phyloP scores from a whole-genome alignment of 75 land plant genomes.

The Selaginella tamariscina region DNA sequence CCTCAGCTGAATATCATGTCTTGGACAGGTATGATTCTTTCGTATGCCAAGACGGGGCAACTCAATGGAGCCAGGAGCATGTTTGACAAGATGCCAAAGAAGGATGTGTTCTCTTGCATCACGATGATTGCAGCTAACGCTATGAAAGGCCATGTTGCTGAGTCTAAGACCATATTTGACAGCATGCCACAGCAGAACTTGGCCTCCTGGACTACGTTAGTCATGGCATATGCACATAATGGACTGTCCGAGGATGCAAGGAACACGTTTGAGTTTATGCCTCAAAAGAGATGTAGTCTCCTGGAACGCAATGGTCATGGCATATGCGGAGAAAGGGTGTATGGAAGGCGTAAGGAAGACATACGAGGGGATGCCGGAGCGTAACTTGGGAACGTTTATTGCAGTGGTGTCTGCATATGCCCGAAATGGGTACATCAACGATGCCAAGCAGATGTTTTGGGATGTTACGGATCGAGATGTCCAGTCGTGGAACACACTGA shows the following conservation, averaged over 20 bases:
- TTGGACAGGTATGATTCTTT: background rate
- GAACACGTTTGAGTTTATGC: background rate
- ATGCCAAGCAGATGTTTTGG: background rate
- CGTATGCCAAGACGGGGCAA: background rate
- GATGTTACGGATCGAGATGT: background rate
- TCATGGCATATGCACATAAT: background rate
- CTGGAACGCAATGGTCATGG: constrained; percentile 7
- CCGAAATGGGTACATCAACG: background rate
- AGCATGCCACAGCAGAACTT: background rate
- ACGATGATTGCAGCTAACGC: background rate
- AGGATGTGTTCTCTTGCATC: background rate
- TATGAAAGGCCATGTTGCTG: background rate
- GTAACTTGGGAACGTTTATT: background rate
- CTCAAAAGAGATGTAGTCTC: background rate
- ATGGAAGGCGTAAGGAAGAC: background rate
- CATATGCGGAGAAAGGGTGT: background rate
- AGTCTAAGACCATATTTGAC: background rate
- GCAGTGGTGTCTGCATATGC: background rate
- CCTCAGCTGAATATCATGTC: background rate
- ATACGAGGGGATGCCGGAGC: background rate
- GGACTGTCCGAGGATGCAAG: background rate
- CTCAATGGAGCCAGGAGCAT: background rate
- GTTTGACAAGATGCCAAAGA: background rate
- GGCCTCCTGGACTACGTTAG: background rate
- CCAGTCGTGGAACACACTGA: background rate